Conservation (phyloP, 257 asterid genomes). For the Penstemon davidsonii region DNA sequence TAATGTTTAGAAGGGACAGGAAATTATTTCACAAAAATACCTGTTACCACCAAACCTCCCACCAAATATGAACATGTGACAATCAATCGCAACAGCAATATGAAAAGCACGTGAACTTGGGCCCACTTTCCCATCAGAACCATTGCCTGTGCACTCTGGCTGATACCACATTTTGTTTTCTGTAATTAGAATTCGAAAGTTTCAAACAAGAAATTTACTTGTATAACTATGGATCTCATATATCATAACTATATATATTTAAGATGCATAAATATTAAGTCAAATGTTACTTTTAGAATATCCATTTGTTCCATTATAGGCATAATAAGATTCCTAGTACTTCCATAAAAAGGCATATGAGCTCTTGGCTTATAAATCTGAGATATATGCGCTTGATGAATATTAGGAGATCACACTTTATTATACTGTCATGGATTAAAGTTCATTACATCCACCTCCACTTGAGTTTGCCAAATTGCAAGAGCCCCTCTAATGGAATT, state of each 20-base stretch:
- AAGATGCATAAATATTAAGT: neutral
- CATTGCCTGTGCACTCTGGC: slow-evolving; percentile 85
- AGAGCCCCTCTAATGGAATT: neutral
- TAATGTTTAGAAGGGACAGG: slow-evolving; percentile 8
- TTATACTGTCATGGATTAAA: neutral
- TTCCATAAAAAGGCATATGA: slow-evolving; percentile 5
- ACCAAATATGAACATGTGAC: slow-evolving; percentile 94
- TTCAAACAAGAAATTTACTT: slow-evolving; percentile 10
- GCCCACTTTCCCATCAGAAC: slow-evolving; percentile 76
- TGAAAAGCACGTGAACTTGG: slow-evolving; percentile 95
- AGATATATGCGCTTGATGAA: neutral
- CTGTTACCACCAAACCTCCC: slow-evolving; percentile 91
- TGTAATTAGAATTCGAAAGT: slow-evolving; percentile 39
- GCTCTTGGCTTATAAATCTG: neutral
- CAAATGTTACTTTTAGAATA: slow-evolving; percentile 11
- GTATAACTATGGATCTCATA: neutral
- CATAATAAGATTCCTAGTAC: slow-evolving; percentile 7
- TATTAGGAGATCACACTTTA: neutral
- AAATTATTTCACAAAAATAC: slow-evolving; percentile 34
- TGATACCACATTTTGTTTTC: slow-evolving; percentile 87
- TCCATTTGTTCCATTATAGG: neutral
- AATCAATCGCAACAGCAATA: slow-evolving; percentile 80
- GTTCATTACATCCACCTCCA: neutral
- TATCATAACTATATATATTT: neutral
- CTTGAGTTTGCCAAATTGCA: neutral